Base-by-base conservation (phyloP, 495 filamentous ascomycete species). In the Corynascus novoguineensis region DNA sequence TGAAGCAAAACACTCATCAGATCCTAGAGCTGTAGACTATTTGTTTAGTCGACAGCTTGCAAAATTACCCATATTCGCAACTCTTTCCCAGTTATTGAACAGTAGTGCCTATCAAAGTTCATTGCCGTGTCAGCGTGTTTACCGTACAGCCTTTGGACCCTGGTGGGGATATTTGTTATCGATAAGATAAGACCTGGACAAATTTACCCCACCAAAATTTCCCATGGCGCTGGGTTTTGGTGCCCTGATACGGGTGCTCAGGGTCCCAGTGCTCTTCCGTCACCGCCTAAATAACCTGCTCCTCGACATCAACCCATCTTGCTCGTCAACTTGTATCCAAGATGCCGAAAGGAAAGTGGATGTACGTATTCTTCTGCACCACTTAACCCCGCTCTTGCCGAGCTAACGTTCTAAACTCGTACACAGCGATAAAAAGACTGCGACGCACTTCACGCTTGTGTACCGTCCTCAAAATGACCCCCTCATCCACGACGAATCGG, bases 381-480 rank as follows among this genome's bases (percentile, higher is more conserved):
- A 22, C 14, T 49, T 19, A n/a, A 19, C 29, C 19, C 22, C 21
- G 21, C 12, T 53, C 35, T 19, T 41, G n/a, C 37, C 46, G 38
- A 55, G 31, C 51, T 56, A 21, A 65, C 53, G n/a, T n/a, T n/a
- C 34, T 55, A 25, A 65, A 50, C 17, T 7, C 37, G 29, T 56
- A 29, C 51, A 48, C 15, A 62, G 92, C 65, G 86, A 98, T 76
- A 97, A 97, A 80, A 95, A 95, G 72, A 89, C 80, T 35, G 91
- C 95, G 61, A 87, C 84, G 60, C 92, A 87, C 71, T 99, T 92
- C 78, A 84, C 85, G 59, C 86, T 99, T 67, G 92, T 97, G 62
- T 86, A 97, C 75, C 91, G 95, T 61, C 87, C 92, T 5, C 95
- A 97, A 80, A 86, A 95, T 81, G 95, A 99, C 71, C 95, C 95